Evolutionary conservation across 176 grass and related monocot species (phyloP).

Genomic region (Musa troglodytarum): DNA sequence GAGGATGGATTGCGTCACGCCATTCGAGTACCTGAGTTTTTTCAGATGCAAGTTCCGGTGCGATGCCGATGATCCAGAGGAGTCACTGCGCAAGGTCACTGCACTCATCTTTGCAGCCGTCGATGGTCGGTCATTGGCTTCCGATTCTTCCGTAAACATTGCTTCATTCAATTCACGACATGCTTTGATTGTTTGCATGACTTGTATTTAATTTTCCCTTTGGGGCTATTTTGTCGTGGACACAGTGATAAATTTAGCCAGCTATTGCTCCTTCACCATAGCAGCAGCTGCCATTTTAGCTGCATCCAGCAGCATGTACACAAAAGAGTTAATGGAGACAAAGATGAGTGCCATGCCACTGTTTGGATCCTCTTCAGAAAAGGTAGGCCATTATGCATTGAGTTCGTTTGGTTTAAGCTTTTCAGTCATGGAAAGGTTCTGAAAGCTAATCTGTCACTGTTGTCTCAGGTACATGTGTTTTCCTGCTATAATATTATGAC

Average conservation of each 20-base stretch:
- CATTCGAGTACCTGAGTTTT: slow-evolving; percentile 67
- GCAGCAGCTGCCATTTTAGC: slow-evolving; percentile 45
- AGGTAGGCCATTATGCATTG: slow-evolving; percentile 13
- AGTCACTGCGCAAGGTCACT: slow-evolving; percentile 6
- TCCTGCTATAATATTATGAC: slow-evolving; percentile 51
- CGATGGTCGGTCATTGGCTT: slow-evolving; percentile 9
- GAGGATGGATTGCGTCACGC: slow-evolving; percentile 61
- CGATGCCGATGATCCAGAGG: not conserved
- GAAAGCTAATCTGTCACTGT: not conserved
- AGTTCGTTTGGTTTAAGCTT: not conserved
- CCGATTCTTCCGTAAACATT: not conserved
- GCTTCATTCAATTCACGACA: not conserved
- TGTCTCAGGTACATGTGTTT: slow-evolving; percentile 45
- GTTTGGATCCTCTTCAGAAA: slow-evolving; percentile 30
- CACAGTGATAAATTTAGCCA: slow-evolving; percentile 35
- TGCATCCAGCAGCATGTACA: slow-evolving; percentile 25
- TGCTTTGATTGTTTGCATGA: not conserved
- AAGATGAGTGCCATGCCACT: slow-evolving; percentile 27
- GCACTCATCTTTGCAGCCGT: slow-evolving; percentile 27
- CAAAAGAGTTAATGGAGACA: slow-evolving; percentile 30
- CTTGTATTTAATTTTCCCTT: not conserved
- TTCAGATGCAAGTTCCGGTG: slow-evolving; percentile 32
- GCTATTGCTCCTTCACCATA: slow-evolving; percentile 44
- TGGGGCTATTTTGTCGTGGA: not conserved
- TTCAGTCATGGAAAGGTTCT: too few species aligned